A percentile compares a stretch with the other conserved stretches of the same genome.
Conservation (phyloP, 23 red algal species). For the Agarophyton chilense region DNA sequence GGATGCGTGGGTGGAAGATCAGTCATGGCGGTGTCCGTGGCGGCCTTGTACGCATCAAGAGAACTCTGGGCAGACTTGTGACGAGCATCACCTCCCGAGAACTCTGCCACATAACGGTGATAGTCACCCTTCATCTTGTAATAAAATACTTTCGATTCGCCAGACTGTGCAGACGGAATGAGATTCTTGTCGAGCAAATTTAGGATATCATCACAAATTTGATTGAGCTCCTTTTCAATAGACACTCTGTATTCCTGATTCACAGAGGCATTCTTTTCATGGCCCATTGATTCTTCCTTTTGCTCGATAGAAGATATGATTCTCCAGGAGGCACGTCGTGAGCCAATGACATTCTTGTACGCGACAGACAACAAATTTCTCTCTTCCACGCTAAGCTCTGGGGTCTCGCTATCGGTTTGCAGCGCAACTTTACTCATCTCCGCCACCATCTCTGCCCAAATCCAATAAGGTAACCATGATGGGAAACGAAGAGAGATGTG, state of each 20-base stretch:
- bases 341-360: conserved; percentile 99
- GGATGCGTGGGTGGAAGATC: conserved; percentile 98
- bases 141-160: conserved; percentile 95
- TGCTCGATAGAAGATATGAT: conserved; percentile 99
- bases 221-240: conserved; percentile 91
- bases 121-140: conserved; percentile 99
- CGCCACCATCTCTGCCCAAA: conserved; percentile 82
- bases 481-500: neutral
- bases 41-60: conserved; percentile 93
- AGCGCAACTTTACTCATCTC: conserved; percentile 97
- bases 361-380: conserved; percentile 98
- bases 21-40: conserved; percentile 89
- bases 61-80: conserved; percentile 82
- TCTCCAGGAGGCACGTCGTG: conserved; percentile 96
- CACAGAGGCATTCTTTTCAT: conserved; percentile 88
- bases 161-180: conserved; percentile 90
- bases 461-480: neutral
- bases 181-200: conserved; percentile 92
- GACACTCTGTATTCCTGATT: conserved; percentile 90
- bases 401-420: conserved; percentile 66
- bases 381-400: conserved; percentile 96
- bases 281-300: conserved; percentile 95
- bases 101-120: conserved; percentile 98
- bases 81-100: conserved; percentile 80
- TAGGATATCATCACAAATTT: conserved; percentile 98